Base-by-base conservation (phyloP, 2,329 filamentous ascomycete genomes). In the Colletotrichum graminicola region DNA sequence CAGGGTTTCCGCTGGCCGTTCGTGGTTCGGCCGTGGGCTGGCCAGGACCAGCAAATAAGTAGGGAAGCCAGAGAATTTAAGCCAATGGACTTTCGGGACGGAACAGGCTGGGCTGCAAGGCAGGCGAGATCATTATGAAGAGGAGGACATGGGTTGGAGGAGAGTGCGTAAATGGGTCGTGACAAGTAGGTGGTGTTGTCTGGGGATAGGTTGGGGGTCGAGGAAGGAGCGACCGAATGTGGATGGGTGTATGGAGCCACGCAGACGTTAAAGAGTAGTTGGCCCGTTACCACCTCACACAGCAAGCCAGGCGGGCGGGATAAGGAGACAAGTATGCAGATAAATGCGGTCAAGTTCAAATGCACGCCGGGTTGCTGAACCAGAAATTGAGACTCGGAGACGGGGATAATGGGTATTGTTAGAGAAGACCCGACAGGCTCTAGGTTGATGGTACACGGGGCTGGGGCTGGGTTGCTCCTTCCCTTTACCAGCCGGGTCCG, bases 61-160 rank as follows among this genome's bases (percentile, higher is more conserved):
- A 59, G 57, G 56, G 23, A 72, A 57, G 41, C 69, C 61, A 55
- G 64, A 12, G 61, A 72, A 52, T 73, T 73, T 71, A 73, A 64
- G 70, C 72, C 70, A 66, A 73, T 70, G 70, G 66, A 66, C 57
- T 65, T 70, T 65, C 54, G 65, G 54, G 54, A 71, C 59, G 59
- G 52, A 54, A 73, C 70, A 66, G 55, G 49, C 66, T 72, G 67
- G 52, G 18, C 45, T 69, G 69, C 60, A 67, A 69, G 54, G 62
- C 57, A 47, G 41, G 54, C 65, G 29, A 69, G 57, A 57, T 71
- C 72, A 73, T 73, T 56, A 73, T 73, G 70, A 66, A 71, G 26
- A 65, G 55, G 60, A 54, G 59, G 39, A 60, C 66, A 68, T 72
- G 66, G 60, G 69, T 60, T 72, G 54, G 54, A 69, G 60, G 63